Base-by-base conservation (phyloP, 2,329 filamentous ascomycete species). In the Ophiocordyceps camponoti-leonardi region DNA sequence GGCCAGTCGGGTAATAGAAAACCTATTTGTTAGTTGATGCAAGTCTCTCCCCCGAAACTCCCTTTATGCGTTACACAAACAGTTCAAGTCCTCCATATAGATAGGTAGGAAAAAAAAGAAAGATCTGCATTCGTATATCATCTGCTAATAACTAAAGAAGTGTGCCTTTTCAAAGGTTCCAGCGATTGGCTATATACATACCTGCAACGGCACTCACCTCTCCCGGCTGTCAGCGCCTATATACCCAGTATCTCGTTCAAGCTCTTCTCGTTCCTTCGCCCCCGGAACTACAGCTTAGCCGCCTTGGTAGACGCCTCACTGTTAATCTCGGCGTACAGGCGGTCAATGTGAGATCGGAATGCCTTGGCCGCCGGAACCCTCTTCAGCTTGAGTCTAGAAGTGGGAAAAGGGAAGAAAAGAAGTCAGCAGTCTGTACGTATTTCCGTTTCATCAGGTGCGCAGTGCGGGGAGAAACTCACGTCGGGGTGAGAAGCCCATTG, bases 401-500 rank as follows among this genome's bases (percentile, higher is more conserved):
- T n/a, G n/a, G n/a, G 18, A 18, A 11, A 11, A 11, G n/a, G 37
- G n/a, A 18, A 19, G 37, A 19, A 11, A 7, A 2, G 19, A 30
- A 10, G n/a, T 26, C 22, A 42, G 22, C 16, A n/a, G 19, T 14
- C 23, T 28, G 16, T 7, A 8, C 16, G 26, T 8, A 8, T 26
- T 26, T 26, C 8, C 8, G 4, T 26, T 8, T 8, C 23, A 26
- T 26, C 23, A 26, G 20, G 41, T 23, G 5, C 19, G 3, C 8
- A n/a, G 26, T 11, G 23, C 47, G 7, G 14, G 26, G 14, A 19
- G 16, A 6, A 22, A 77, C 83, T 78, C 75, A 90, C 84, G 86
- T 93, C 20, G 86, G 85, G 19, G 85, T 92, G 58, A 88, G 66
- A 44, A 95, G 71, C 63, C 94, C 84, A 59, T 98, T 98, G 44